These are phyloP conservation scores for Herpetomonas samuelpessoai DNA, from an alignment of 208 protist species.

Conservation along the genomic window DNA sequence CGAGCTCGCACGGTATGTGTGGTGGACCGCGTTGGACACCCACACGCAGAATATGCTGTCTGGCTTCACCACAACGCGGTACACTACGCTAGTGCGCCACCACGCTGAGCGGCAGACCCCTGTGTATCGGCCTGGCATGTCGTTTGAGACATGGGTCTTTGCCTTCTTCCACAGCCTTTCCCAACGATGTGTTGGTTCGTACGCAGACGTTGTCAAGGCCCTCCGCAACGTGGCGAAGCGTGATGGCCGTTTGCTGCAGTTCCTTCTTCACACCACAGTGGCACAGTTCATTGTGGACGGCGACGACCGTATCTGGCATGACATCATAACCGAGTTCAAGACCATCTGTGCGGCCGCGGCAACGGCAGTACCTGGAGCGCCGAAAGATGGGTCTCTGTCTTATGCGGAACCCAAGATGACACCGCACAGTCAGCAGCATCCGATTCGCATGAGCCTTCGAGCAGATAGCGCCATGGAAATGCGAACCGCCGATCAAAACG, in stretches of 20 bases:
- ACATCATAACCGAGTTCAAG: constrained; percentile 52
- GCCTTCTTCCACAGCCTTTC: constrained; percentile 68
- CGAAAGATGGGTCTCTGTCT: background rate
- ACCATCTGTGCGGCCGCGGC: constrained; percentile 27
- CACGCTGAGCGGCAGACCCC: constrained; percentile 42
- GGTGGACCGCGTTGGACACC: constrained; percentile 67
- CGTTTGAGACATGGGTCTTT: constrained; percentile 61
- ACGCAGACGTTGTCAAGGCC: constrained; percentile 59
- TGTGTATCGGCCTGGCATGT: constrained; percentile 50
- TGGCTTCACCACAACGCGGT: constrained; percentile 76
- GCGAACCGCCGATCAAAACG: background rate
- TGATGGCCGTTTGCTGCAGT: constrained; percentile 50
- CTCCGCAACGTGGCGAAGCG: constrained; percentile 86
- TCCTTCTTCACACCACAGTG: constrained; percentile 75
- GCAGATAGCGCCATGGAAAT: constrained; percentile 38
- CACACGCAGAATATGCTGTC: constrained; percentile 55
- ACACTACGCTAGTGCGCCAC: constrained; percentile 46
- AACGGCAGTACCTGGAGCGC: constrained; percentile 6
- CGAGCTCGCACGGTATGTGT: constrained; percentile 72
- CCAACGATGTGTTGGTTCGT: constrained; percentile 38
- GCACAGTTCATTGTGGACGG: constrained; percentile 53
- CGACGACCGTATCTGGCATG: constrained; percentile 24
- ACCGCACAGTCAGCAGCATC: background rate
- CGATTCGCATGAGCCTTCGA: constrained; percentile 24
- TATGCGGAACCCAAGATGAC: too few species aligned